A percentile compares a stretch with the other conserved stretches of the same genome.
Evolutionary conservation across 495 filamentous ascomycete species (phyloP).

Genomic region (Amorphotheca resinae): DNA sequence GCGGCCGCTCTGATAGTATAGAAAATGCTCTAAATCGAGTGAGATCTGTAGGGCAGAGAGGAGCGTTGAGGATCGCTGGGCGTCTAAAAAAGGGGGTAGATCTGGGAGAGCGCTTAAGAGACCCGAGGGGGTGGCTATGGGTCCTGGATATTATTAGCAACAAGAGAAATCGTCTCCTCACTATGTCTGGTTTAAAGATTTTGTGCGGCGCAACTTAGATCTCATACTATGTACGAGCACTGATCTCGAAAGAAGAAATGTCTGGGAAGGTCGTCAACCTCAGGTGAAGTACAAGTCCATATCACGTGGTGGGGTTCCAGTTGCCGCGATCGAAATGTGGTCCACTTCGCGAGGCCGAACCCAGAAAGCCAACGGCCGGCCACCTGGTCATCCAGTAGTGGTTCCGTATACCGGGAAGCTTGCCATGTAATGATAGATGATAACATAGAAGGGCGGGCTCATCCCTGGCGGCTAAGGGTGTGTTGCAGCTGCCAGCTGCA

Average conservation of each 20-base stretch:
- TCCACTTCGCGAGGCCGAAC: no score
- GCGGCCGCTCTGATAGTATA: constrained; percentile 7
- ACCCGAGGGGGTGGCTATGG: constrained; percentile 6
- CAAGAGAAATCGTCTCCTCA: background rate
- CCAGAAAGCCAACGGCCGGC: no score
- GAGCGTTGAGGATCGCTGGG: background rate
- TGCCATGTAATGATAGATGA: no score
- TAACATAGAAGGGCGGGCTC: no score
- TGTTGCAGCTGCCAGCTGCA: no score
- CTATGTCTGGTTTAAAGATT: background rate
- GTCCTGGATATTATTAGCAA: constrained; percentile 5
- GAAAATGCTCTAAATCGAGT: constrained; percentile 10
- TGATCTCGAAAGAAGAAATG: background rate
- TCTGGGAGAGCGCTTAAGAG: constrained; percentile 7
- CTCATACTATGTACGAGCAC: background rate
- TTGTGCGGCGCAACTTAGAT: background rate
- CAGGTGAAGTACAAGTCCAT: background rate
- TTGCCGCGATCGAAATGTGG: no score
- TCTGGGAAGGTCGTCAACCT: background rate
- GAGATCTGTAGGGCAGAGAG: background rate
- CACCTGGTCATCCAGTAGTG: no score
- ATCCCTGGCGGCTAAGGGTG: constrained; percentile 13
- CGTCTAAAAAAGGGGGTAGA: constrained; percentile 9
- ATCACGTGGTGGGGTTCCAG: no score
- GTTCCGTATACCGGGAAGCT: no score